phyloP scores from a whole-genome alignment of 768 basidiomycete genomes.

The Pulveroboletus frians region DNA sequence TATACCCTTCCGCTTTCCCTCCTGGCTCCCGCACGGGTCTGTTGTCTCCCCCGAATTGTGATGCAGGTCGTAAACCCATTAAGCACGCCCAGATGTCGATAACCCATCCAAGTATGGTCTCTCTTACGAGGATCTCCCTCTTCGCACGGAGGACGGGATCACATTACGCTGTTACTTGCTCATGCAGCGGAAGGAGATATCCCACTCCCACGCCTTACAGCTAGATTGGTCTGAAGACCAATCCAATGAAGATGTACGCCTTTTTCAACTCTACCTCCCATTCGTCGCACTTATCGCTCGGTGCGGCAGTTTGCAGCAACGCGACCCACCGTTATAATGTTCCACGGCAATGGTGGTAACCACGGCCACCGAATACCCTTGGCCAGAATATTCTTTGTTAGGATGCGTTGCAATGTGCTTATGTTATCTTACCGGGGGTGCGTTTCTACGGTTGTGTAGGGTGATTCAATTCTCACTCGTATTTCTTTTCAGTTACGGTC shows the following conservation, averaged over 20 bases:
- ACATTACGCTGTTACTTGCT: conserved; percentile 76
- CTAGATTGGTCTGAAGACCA: conserved; percentile 36
- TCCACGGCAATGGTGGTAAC: conserved; percentile 88
- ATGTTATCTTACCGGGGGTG: conserved; percentile 94
- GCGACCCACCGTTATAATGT: conserved; percentile 87
- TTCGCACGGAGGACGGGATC: conserved; percentile 69
- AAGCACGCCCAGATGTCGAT: conserved; percentile 52
- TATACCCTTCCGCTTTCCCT: conserved; percentile 83
- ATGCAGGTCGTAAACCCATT: not conserved
- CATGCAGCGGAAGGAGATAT: conserved; percentile 50
- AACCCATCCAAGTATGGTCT: conserved; percentile 65
- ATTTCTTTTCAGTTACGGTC: conserved; percentile 62
- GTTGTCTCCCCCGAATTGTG: conserved; percentile 9
- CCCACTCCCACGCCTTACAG: conserved; percentile 28
- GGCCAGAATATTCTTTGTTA: conserved; percentile 72
- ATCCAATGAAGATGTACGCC: conserved; percentile 56
- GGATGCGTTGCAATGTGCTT: conserved; percentile 88
- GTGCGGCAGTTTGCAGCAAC: conserved; percentile 35
- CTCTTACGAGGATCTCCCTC: conserved; percentile 67
- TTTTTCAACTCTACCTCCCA: not conserved
- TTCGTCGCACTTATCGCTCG: not conserved
- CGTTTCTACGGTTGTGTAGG: conserved; percentile 16
- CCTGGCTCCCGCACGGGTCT: conserved; percentile 74
- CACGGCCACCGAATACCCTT: conserved; percentile 88
- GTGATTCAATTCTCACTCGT: not conserved